Percentiles rank a stretch among this genome's conserved stretches.
Evolutionary conservation across 176 grass and related monocot genomes (phyloP).

Genomic region (Avena insularis): DNA sequence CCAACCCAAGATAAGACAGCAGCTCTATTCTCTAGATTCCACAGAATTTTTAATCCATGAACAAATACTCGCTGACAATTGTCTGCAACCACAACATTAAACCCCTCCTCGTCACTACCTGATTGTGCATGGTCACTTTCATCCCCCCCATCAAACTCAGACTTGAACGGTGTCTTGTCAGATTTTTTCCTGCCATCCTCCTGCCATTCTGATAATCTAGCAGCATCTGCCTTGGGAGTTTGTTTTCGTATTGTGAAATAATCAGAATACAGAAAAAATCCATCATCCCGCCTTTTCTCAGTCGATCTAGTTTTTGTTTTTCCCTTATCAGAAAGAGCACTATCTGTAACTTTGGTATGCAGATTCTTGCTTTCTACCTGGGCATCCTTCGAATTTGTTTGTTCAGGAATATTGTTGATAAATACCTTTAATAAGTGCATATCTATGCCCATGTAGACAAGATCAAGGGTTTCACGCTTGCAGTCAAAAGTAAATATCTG

Average conservation of each 20-base stretch:
- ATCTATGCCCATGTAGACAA: conserved; percentile 94
- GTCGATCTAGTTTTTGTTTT: conserved; percentile 60
- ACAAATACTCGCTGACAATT: conserved; percentile 96
- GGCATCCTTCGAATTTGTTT: conserved; percentile 52
- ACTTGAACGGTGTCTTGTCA: conserved; percentile 56
- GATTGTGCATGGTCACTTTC: conserved; percentile 73
- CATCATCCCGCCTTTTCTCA: conserved; percentile 74
- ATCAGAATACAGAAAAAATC: conserved; percentile 86
- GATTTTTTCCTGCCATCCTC: conserved; percentile 76
- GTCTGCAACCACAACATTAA: conserved; percentile 91
- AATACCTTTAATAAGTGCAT: conserved; percentile 81
- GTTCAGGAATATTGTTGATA: conserved; percentile 61
- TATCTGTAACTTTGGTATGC: conserved; percentile 50
- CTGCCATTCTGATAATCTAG: conserved; percentile 84
- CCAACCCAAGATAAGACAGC: conserved; percentile 76
- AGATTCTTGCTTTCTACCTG: conserved; percentile 51
- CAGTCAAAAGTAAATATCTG: conserved; percentile 90
- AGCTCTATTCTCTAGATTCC: conserved; percentile 88
- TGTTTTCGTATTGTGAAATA: conserved; percentile 97
- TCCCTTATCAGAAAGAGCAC: conserved; percentile 51
- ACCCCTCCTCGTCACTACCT: conserved; percentile 96
- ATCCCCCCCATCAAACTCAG: conserved; percentile 65
- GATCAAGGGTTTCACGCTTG: conserved; percentile 96
- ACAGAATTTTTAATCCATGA: conserved; percentile 93
- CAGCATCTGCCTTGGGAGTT: conserved; percentile 86